phyloP scores from a whole-genome alignment of 2,329 filamentous ascomycete species.

The Lasiodiplodia sp. region DNA sequence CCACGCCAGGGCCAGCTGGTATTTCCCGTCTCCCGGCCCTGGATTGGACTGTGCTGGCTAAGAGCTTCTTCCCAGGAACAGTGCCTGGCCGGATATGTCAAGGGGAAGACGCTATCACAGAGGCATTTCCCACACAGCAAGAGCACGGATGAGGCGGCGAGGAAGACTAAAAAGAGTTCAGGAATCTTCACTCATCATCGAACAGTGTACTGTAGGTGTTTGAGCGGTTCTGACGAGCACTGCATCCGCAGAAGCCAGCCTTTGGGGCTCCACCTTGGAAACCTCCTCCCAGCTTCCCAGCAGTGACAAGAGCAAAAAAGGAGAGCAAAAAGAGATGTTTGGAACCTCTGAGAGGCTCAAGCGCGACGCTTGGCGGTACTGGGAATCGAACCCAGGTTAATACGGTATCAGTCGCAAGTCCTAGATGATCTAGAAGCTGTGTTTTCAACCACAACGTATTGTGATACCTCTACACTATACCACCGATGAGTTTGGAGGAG shows the following conservation, averaged over 20 bases:
- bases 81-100: background rate
- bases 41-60: background rate
- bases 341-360: background rate
- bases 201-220: background rate
- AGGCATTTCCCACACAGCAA: background rate
- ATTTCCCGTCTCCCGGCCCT: background rate
- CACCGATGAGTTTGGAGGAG: background rate
- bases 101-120: background rate
- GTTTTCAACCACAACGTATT: background rate
- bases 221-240: no score
- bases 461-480: background rate
- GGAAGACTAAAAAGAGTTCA: background rate
- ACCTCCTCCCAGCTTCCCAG: background rate
- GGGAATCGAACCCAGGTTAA: background rate
- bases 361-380: background rate
- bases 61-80: background rate
- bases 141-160: background rate
- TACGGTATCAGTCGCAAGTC: background rate
- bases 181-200: background rate
- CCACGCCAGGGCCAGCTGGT: background rate
- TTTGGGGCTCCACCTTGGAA: no score
- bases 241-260: no score
- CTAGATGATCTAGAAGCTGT: no score
- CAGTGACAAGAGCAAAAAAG: background rate
- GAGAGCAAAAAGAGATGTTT: background rate